phyloP scores from a whole-genome alignment of 2,329 filamentous ascomycete species.

The Cercospora nicotianae region DNA sequence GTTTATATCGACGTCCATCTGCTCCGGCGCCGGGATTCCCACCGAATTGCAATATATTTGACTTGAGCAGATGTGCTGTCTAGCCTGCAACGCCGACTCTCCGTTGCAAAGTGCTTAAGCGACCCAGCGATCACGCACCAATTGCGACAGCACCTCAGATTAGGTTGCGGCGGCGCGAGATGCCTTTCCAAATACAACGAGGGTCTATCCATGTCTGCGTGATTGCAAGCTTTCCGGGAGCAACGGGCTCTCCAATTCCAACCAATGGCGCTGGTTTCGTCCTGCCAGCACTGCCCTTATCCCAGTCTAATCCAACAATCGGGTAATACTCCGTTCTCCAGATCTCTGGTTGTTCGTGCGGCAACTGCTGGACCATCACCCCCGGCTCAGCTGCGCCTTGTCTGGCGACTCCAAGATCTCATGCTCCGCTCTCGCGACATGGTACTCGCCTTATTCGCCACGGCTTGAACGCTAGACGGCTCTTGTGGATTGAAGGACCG shows the following conservation, averaged over 20 bases:
- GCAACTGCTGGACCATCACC: background rate
- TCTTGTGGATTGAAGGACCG: background rate
- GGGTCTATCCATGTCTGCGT: background rate
- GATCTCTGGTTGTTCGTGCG: slow-evolving; percentile 1
- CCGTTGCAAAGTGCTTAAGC: background rate
- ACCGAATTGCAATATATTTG: background rate
- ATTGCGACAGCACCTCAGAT: slow-evolving; percentile 5
- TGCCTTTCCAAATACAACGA: background rate
- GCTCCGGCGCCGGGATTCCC: background rate
- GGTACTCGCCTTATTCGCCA: background rate
- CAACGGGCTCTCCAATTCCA: background rate
- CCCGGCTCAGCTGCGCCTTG: background rate
- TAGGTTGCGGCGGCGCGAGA: background rate
- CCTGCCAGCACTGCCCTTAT: background rate
- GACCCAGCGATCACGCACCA: slow-evolving; percentile 6
- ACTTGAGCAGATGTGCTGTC: background rate
- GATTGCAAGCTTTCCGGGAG: background rate
- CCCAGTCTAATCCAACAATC: background rate
- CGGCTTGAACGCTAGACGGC: background rate
- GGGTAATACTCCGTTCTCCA: background rate
- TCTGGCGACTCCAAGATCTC: background rate
- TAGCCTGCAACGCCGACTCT: background rate
- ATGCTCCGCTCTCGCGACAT: background rate
- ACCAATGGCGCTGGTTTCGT: background rate
- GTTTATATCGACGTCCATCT: background rate